phyloP scores from a whole-genome alignment of 2,329 filamentous ascomycete species.

The Metarhizium humberi region DNA sequence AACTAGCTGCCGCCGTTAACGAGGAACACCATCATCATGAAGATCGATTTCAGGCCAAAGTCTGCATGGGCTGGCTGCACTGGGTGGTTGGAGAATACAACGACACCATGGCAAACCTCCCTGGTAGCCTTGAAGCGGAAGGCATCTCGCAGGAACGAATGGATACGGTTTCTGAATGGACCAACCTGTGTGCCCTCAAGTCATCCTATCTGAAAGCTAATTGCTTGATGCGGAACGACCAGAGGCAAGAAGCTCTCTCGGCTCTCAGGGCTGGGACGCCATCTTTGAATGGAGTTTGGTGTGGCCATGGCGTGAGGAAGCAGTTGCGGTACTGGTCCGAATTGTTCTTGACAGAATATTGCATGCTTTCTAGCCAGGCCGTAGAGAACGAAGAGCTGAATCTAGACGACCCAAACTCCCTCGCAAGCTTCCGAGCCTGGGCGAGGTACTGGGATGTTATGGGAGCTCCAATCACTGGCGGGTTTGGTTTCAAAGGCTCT shows the following conservation, averaged over 20 bases:
- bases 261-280: conserved; percentile 59
- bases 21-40: conserved; percentile 43
- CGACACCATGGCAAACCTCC: conserved; percentile 51
- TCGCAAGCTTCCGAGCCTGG: conserved; percentile 58
- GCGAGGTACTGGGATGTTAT: conserved; percentile 56
- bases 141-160: conserved; percentile 41
- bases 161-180: conserved; percentile 61
- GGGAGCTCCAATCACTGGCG: conserved; percentile 37
- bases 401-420: conserved; percentile 41
- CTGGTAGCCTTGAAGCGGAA: conserved; percentile 49
- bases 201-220: conserved; percentile 68
- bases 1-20: conserved; percentile 48
- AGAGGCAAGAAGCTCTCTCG: conserved; percentile 49
- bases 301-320: conserved; percentile 42
- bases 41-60: conserved; percentile 67
- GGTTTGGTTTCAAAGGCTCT: conserved; percentile 48
- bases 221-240: conserved; percentile 40
- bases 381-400: conserved; percentile 41
- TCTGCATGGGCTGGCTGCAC: conserved; percentile 78
- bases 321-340: conserved; percentile 74
- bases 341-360: conserved; percentile 65
- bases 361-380: conserved; percentile 56
- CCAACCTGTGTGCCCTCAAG: conserved; percentile 72
- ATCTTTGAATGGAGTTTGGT: conserved; percentile 47
- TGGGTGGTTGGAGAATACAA: conserved; percentile 66